Percentiles rank a stretch among this genome's conserved stretches.
These are phyloP conservation scores for Sclerotinia trifoliorum DNA, from an alignment of 2,329 filamentous ascomycete species.

Conservation along the genomic window DNA sequence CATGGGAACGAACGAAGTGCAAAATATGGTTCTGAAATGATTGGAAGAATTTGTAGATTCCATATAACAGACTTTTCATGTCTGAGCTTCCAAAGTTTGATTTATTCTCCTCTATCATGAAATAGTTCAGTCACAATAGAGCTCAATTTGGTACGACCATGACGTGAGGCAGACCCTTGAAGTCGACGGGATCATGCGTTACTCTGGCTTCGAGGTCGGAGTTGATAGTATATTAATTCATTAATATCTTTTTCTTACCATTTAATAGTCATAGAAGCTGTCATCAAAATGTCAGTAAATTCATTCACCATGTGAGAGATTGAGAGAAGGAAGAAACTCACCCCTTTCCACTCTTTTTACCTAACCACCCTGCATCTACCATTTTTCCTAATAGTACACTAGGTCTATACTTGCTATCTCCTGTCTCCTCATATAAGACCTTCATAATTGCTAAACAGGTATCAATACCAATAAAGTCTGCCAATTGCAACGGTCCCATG, in stretches of 20 bases:
- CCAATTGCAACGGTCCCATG: constrained; percentile 91
- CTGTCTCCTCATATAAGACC: constrained; percentile 85
- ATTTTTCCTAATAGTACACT: constrained; percentile 86
- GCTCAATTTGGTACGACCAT: background rate
- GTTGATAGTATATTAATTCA: background rate
- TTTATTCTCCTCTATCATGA: too few relatives aligned
- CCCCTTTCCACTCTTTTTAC: constrained; percentile 95
- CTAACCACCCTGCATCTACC: constrained; percentile 96
- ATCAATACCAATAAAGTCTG: constrained; percentile 96
- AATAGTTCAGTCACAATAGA: background rate
- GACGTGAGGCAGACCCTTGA: background rate
- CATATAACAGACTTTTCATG: background rate
- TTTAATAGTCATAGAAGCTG: constrained; percentile 41
- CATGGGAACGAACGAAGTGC: background rate
- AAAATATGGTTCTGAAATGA: background rate
- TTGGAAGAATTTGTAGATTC: background rate
- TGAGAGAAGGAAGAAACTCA: constrained; percentile 27
- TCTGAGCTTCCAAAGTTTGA: background rate
- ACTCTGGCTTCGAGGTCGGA: background rate
- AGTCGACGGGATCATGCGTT: background rate
- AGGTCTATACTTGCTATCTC: constrained; percentile 93
- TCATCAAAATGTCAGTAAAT: constrained; percentile 27
- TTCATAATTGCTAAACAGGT: constrained; percentile 98
- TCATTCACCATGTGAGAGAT: background rate
- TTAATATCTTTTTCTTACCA: background rate